A percentile compares a stretch with the other conserved stretches of the same genome.
Conservation (phyloP, 257 asterid genomes). For the Solanum commersonii region DNA sequence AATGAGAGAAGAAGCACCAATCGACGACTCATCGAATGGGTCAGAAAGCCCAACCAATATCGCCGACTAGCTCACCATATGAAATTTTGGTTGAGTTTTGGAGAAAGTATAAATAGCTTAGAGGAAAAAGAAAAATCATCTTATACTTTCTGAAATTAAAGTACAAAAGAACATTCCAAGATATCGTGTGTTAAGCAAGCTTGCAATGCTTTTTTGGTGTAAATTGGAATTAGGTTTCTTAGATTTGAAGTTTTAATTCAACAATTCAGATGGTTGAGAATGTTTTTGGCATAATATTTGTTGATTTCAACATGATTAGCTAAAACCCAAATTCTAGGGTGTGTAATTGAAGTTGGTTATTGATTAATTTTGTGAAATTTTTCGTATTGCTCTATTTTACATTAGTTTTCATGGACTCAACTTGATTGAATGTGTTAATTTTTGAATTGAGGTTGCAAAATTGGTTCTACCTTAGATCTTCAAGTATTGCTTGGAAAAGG, state of each 20-base stretch:
- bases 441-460: neutral
- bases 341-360: neutral
- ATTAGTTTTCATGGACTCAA: neutral
- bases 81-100: neutral
- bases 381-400: too few relatives aligned
- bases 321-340: neutral
- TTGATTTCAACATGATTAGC: neutral
- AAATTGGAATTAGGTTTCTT: neutral
- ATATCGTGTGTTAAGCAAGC: too few relatives aligned
- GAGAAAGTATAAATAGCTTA: too few relatives aligned
- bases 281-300: too few relatives aligned
- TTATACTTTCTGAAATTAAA: too few relatives aligned
- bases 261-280: neutral
- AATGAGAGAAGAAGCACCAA: neutral
- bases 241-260: neutral
- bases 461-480: neutral
- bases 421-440: neutral
- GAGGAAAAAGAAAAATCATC: too few relatives aligned
- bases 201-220: too few relatives aligned
- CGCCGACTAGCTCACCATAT: neutral
- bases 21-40: neutral
- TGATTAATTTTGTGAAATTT: too few relatives aligned
- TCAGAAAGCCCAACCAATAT: neutral
- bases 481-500: neutral
- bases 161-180: too few relatives aligned